Evolutionary conservation across 257 asterid genomes (phyloP), one percentile per base, ranked within the genome.

Genomic region (Lycium barbarum): DNA sequence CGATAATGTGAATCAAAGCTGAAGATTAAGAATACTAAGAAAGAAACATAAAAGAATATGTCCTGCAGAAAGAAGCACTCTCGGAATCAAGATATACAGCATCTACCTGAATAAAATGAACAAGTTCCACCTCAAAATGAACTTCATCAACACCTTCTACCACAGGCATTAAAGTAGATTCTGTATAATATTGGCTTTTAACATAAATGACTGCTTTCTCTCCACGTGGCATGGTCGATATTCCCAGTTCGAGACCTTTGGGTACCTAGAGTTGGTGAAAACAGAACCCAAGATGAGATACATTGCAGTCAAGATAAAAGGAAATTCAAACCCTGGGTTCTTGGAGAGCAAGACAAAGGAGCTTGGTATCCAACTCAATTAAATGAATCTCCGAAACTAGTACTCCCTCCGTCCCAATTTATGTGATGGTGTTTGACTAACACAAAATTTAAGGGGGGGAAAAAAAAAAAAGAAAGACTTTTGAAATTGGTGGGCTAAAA

Each of bases 161-260:
- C 33, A 88, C 83, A 68, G 97, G 95, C 84, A 93, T 83, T 83
- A 94, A 86, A 65, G 92, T 90, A 84, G 93, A 84, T 81, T 90
- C 87, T 82, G 93, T 91, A 80, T 92, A 86, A 88, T 93, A 90
- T 84, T 92, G 92, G 84, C 86, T 88, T 8, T 86, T 85, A 80
- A 95, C 98, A 85, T 93, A 96, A 85, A 96, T 92, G 70, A 92
- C 91, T 38, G 98, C 97, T 88, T 94, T 96, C 86, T 96, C 98
- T 88, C 98, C 96, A 65, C 93, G 90, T 81, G 97, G 84, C 98
- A 95, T 96, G 72, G 96, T 90, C 82, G 97, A 94, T 38, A 93
- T 93, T 85, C 97, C 99, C 95, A 96, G 94, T 93, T 96, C 99
- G 80, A 96, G 98, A 86, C 98, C 99, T 87, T 93, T 88, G 53